Percentiles rank a stretch among this genome's conserved stretches.
phyloP scores from a whole-genome alignment of 192 early-diverging fungal genomes.

The Mortierella claussenii region DNA sequence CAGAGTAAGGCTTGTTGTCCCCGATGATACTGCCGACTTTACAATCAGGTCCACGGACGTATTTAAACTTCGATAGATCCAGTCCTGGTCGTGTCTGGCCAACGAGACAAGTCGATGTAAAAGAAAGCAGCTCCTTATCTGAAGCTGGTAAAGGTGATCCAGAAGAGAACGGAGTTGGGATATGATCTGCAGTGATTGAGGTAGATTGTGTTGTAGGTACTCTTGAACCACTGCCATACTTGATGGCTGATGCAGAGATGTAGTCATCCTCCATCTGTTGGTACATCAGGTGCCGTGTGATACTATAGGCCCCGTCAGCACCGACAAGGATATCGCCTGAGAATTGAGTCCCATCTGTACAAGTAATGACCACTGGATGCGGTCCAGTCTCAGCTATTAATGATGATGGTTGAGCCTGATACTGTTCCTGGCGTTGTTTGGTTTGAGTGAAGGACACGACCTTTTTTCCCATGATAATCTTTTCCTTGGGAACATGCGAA shows the following conservation, averaged over 20 bases:
- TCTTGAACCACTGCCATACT: not conserved
- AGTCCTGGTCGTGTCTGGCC: slow-evolving; percentile 21
- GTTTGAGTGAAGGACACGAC: slow-evolving; percentile 9
- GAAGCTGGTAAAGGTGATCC: slow-evolving; percentile 2
- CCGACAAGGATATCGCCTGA: slow-evolving; percentile 33
- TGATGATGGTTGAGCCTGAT: not conserved
- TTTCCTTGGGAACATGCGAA: slow-evolving; percentile 11
- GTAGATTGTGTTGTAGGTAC: too few relatives aligned
- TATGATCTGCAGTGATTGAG: too few relatives aligned
- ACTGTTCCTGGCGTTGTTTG: not conserved
- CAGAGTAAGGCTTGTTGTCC: slow-evolving; percentile 34
- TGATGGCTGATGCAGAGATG: not conserved
- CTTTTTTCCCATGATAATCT: slow-evolving; percentile 15
- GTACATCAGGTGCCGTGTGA: slow-evolving; percentile 12
- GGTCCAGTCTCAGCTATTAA: not conserved
- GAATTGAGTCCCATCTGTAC: slow-evolving; percentile 12
- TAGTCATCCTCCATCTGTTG: slow-evolving; percentile 20
- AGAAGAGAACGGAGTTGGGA: not conserved
- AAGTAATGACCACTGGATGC: not conserved
- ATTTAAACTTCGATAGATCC: slow-evolving; percentile 12
- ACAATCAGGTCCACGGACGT: slow-evolving; percentile 19
- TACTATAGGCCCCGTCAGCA: slow-evolving; percentile 28
- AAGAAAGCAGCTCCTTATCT: slow-evolving; percentile 18
- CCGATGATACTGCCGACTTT: slow-evolving; percentile 31
- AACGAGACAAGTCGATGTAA: slow-evolving; percentile 32